Evolutionary conservation across 176 grass and related monocot genomes (phyloP).

Genomic region (Musa schizocarpa): DNA sequence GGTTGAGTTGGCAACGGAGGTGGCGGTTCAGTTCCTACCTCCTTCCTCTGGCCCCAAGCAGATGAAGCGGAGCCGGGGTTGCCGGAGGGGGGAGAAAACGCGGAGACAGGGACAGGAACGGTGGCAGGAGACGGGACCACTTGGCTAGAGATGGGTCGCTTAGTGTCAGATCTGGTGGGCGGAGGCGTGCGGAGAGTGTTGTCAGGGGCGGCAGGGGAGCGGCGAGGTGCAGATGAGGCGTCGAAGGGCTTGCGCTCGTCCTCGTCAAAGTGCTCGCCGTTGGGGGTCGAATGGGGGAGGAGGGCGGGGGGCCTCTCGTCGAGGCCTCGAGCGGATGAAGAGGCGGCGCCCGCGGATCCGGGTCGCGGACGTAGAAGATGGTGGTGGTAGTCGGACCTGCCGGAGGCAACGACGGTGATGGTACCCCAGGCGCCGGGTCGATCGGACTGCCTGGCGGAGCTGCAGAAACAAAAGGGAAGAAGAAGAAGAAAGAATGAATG

Average conservation of each 20-base stretch:
- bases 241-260: slow-evolving; percentile 97
- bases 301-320: slow-evolving; percentile 32
- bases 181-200: slow-evolving; percentile 5
- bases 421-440: slow-evolving; percentile 25
- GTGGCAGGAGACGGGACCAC: neutral
- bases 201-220: slow-evolving; percentile 20
- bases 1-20: neutral
- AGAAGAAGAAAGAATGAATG: no score
- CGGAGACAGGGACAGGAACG: neutral
- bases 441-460: slow-evolving; percentile 45
- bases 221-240: slow-evolving; percentile 29
- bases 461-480: slow-evolving; percentile 21
- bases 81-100: neutral
- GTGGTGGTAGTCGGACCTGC: slow-evolving; percentile 17
- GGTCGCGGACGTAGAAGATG: slow-evolving; percentile 16
- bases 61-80: slow-evolving; percentile 18
- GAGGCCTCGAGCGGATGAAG: slow-evolving; percentile 17
- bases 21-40: slow-evolving; percentile 28
- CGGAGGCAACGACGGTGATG: neutral
- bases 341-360: slow-evolving; percentile 34
- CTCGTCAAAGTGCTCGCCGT: slow-evolving; percentile 94
- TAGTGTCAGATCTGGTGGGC: slow-evolving; percentile 35
- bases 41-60: slow-evolving; percentile 64
- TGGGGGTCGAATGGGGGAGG: slow-evolving; percentile 37
- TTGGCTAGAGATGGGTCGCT: slow-evolving; percentile 18